Base-by-base conservation (phyloP, 441 rosid genomes). In the Eutrema salsugineum region DNA sequence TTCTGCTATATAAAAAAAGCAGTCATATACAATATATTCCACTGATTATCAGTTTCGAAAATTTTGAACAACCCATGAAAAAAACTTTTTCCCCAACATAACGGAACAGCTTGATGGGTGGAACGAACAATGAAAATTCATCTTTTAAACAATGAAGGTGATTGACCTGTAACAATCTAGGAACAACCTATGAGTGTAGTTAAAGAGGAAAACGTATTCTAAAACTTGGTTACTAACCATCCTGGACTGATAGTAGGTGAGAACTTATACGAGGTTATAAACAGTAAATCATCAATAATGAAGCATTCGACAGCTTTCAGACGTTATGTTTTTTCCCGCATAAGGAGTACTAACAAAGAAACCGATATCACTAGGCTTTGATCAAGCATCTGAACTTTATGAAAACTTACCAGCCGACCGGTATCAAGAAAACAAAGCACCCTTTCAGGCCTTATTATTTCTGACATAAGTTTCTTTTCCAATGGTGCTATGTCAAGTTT, bases 371-470 rank as follows among this genome's bases (percentile, higher is more conserved):
- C 30, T 40, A 71, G 40, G 27, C 33, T 49, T 40, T 39, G 6
- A 50, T 14, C 47, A 72, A 63, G 48, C 22, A 36, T 57, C 50
- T 73, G 35, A 59, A 62, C 20, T 61, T 53, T 68, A 32, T 61
- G 59, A 68, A 59, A 57, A 74, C 88, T 54, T 87, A 94, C 99
- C 93, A 94, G 78, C 59, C 99, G 91, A 43, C 97, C 99, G 67
- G 99, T 88, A 76, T 87, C 85, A 57, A 91, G 95, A 79, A 85
- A 90, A 84, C 83, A 85, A 67, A 94, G 95, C 68, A 88, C 79
- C 82, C 90, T 94, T 84, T 95, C 99, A 78, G 99, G 99, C 86
- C 96, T 87, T 71, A 87, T 91, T 71, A 95, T 89, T 79, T 91
- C 98, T 61, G 85, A 68, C 97, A 89, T 91, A 89, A 95, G 79